These are phyloP conservation scores for Ocimum tenuiflorum DNA, from an alignment of 257 asterid genomes.

Conservation along the genomic window DNA sequence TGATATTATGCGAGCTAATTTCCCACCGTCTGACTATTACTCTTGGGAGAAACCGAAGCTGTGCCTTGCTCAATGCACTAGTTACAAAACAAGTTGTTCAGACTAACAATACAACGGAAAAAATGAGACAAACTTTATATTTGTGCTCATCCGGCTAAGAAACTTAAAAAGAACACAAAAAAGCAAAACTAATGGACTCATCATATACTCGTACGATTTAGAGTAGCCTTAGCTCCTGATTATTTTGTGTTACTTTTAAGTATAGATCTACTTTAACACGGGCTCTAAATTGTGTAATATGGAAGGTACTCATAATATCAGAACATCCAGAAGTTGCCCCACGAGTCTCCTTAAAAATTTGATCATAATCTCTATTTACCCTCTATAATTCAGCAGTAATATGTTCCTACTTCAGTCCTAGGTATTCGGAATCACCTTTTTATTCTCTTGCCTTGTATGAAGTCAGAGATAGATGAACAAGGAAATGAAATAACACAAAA, in stretches of 20 bases:
- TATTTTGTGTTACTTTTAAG: background rate
- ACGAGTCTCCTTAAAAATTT: background rate
- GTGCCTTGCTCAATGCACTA: slow-evolving; percentile 82
- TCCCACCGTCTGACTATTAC: slow-evolving; percentile 23
- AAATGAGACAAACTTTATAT: background rate
- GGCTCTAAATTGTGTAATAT: background rate
- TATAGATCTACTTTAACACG: background rate
- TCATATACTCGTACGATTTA: background rate
- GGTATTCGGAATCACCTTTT: background rate
- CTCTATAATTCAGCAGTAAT: background rate
- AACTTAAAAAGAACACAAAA: background rate
- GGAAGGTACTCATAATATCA: background rate
- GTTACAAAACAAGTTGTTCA: slow-evolving; percentile 8
- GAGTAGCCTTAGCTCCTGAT: background rate
- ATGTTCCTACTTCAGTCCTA: background rate
- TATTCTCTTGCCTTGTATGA: background rate
- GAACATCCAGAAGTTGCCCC: background rate
- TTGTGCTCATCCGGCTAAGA: slow-evolving; percentile 4
- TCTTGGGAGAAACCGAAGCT: slow-evolving; percentile 32
- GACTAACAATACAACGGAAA: slow-evolving; percentile 11
- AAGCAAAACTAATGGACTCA: background rate
- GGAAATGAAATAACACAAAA: background rate
- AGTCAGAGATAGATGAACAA: background rate
- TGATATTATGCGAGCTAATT: slow-evolving; percentile 21
- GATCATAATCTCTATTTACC: background rate